Evolutionary conservation across 305 asterid genomes (phyloP), one percentile per base, ranked within the genome.

Genomic region (Plantago lanceolata): DNA sequence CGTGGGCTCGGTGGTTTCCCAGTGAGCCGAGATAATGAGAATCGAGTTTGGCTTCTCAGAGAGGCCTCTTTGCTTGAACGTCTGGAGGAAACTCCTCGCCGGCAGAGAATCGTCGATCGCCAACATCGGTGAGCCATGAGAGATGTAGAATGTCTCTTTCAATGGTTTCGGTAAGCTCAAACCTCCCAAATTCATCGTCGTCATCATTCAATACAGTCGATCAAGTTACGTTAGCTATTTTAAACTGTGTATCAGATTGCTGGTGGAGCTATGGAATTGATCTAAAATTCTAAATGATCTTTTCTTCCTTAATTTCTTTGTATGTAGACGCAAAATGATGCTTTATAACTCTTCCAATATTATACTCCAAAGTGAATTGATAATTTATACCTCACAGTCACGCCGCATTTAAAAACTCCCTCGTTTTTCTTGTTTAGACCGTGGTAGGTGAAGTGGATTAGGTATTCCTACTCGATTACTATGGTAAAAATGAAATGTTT

Each of bases 91-190:
- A 16, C 24, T 78, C 54, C 89, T 69, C 28, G 97, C 97, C 20
- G 94, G 92, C 57, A 87, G 29, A 0, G 88, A 78, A 21, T 85
- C 94, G 76, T 88, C 91, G 19, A 88, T 77, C 16, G 89, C 68
- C 55, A 88, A 83, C 50, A 78, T 88, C 19, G 96, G 94, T 11
- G 96, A 80, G 0, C 96, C 96, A 60, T 88, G 96, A 0, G 94
- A 88, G 63, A 85, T 83, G 78, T 57, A 88, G 69, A 74, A 88
- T 6, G 87, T 83, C 19, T 84, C 82, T 28, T 81, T 72, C 19
- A 81, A 11, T 11, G 45, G 8, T 17, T 43, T 64, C n/a, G 45
- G 53, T 68, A 66, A 56, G 35, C 16, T 67, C 12, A 70, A 43
- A 28, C 44, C 43, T 54, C 20, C 43, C 16, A 68, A 20, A 59